A percentile compares a stretch with the other conserved stretches of the same genome.
Conservation (phyloP, 495 filamentous ascomycete species). For the Trichoderma parareesei region DNA sequence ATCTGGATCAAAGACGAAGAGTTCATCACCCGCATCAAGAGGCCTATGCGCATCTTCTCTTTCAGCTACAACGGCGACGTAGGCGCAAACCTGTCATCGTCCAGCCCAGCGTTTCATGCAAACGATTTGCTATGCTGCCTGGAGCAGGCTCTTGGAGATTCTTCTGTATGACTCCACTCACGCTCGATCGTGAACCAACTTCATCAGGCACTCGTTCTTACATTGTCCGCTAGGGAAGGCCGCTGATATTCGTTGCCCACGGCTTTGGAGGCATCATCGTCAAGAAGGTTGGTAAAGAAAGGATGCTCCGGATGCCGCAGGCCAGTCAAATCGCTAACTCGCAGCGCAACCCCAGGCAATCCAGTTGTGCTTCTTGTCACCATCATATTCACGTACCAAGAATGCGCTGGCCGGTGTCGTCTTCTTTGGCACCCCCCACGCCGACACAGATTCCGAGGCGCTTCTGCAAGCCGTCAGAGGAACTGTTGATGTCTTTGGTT, state of each 20-base stretch:
- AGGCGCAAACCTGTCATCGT: neutral
- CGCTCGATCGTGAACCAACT: neutral
- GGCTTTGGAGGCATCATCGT: slow-evolving; percentile 3
- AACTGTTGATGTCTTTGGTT: neutral
- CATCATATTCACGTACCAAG: neutral
- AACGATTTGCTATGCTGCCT: slow-evolving; percentile 2
- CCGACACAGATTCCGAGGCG: slow-evolving; percentile 2
- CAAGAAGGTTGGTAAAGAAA: neutral
- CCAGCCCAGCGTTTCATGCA: neutral
- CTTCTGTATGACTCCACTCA: neutral
- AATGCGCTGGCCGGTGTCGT: slow-evolving; percentile 1
- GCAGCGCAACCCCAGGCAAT: neutral
- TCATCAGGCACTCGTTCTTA: neutral
- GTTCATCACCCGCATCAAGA: neutral
- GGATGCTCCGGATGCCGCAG: neutral
- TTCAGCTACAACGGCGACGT: slow-evolving; percentile 5
- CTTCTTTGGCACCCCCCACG: slow-evolving; percentile 2
- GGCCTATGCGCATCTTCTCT: neutral
- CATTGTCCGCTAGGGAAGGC: neutral
- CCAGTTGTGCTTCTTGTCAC: neutral
- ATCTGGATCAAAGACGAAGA: slow-evolving; percentile 7
- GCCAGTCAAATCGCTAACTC: neutral
- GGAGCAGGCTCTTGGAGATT: neutral
- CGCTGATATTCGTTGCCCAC: neutral
- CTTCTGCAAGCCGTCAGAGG: neutral